Evolutionary conservation across 805 yeast species (phyloP), one percentile per base, ranked within the genome.

Genomic region (Saccharomycopsis fermentans): DNA sequence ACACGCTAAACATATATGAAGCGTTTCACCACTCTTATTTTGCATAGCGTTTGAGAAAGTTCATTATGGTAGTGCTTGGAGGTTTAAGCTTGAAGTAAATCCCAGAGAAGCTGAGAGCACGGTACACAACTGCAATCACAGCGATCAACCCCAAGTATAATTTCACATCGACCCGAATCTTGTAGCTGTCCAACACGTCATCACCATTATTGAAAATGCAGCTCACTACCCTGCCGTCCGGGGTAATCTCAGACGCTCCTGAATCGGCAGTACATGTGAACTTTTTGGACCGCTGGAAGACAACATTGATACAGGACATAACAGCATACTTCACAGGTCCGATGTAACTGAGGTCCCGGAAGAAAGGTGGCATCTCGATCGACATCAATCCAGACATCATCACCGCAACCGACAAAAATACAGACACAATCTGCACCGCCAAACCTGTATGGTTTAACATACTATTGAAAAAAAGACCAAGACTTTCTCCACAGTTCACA

Each of bases 351-450:
- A 87, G 70, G 0, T 83, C 96, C 62, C 76, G 76, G 66, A 89
- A 75, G 54, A 90, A 82, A 1, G 71, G 72, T 27, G 86, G 86
- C 85, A 89, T 81, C n/a, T 83, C 75, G 65, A 88, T 73, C 0
- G 96, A 86, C 83, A 90, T 77, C 11, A 90, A 73, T 3, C 96
- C 97, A 1, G 89, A 87, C 94, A 90, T 86, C 64, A 86, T 81
- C 4, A 86, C 81, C 5, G 92, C 94, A 55, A 88, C 71, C 1
- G 89, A 81, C 56, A 87, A 72, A 32, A 86, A 68, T 8, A 82
- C 77, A 0, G 91, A 80, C 37, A 90, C 81, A 2, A 87, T 71
- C 67, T 86, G 87, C 17, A 87, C 83, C 0, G 94, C 95, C 65
- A 89, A 81, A 0, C 96, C 96, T 35, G 89, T 79, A 65, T 89